phyloP scores from a whole-genome alignment of 208 protist genomes.

The Wallacemonas collosoma region DNA sequence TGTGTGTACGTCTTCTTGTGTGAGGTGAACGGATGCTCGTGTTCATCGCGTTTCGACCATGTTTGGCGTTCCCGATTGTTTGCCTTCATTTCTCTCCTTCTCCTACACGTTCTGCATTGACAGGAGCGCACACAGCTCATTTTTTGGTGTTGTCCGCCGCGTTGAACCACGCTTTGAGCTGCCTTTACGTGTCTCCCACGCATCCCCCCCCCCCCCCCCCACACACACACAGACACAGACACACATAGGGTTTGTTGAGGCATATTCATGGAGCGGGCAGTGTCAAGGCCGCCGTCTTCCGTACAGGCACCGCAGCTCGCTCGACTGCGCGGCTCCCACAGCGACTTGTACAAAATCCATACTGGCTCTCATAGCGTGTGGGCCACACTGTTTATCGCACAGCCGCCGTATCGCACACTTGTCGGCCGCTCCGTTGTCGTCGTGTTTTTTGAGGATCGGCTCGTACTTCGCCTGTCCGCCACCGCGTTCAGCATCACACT shows the following conservation, averaged over 20 bases:
- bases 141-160: too few species aligned
- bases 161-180: too few species aligned
- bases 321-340: conserved; percentile 1
- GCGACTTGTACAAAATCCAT: background rate
- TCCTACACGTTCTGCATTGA: too few species aligned
- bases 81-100: too few species aligned
- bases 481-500: conserved; percentile 60
- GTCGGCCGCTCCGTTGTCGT: conserved; percentile 41
- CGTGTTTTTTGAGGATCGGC: conserved; percentile 34
- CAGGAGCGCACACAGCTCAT: too few species aligned
- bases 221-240: background rate
- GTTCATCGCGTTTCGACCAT: background rate
- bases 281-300: background rate
- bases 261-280: too few species aligned
- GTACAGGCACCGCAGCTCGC: background rate
- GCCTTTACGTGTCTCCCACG: too few species aligned
- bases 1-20: background rate
- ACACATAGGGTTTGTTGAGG: background rate
- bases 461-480: conserved; percentile 44
- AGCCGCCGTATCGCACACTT: conserved; percentile 47
- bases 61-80: background rate
- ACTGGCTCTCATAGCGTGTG: conserved; percentile 38
- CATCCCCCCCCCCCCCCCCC: too few species aligned
- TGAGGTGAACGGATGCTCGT: background rate
- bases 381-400: conserved; percentile 44